phyloP scores from a whole-genome alignment of 2,329 filamentous ascomycete species.

The Ceratocystis destructans region DNA sequence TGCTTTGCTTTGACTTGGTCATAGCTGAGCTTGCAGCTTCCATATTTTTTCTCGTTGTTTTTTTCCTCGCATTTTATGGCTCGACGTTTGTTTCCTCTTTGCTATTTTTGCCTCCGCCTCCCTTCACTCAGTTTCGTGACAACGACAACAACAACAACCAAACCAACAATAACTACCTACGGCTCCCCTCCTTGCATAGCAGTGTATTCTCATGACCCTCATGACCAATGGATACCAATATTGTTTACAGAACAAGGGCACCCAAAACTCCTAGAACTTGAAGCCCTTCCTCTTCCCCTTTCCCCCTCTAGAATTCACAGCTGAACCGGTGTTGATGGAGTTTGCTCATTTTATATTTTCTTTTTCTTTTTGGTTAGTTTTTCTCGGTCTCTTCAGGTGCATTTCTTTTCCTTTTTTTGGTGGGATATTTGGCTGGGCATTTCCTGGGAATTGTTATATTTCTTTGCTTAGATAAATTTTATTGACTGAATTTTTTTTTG shows the following conservation, averaged over 20 bases:
- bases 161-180: not conserved
- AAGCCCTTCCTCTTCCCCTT: not conserved
- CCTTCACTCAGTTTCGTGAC: not conserved
- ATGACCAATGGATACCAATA: constrained; percentile 7
- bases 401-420: not conserved
- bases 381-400: not conserved
- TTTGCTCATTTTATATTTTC: constrained; percentile 8
- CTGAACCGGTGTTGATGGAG: not conserved
- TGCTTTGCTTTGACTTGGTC: constrained; percentile 5
- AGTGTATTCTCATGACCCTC: constrained; percentile 11
- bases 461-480: constrained; percentile 1
- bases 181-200: constrained; percentile 1
- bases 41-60: not conserved
- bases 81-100: constrained; percentile 2
- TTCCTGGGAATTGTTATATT: not conserved
- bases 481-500: not conserved
- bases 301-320: not conserved
- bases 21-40: constrained; percentile 3
- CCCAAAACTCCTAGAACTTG: constrained; percentile 7
- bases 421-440: constrained; percentile 2
- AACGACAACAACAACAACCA: not conserved
- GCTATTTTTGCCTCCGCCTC: not conserved
- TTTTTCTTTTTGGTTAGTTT: constrained; percentile 9
- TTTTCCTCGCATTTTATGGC: not conserved
- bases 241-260: constrained; percentile 3